Conservation (phyloP, 345 rosid species). For the Atalantia buxifolia region DNA sequence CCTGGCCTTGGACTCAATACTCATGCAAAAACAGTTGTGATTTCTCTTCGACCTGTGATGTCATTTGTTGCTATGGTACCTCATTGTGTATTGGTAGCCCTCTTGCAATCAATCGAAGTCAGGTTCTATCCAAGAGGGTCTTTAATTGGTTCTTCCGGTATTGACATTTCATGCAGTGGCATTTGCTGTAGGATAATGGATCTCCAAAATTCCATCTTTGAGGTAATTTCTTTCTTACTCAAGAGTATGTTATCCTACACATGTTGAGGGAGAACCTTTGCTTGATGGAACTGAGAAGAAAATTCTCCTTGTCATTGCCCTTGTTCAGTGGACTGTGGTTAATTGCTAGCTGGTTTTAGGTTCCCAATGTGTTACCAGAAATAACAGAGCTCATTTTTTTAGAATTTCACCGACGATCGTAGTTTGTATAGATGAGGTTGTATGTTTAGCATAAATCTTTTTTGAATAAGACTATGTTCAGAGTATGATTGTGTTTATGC, state of each 20-base stretch:
- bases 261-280: background rate
- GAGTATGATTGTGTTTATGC: background rate
- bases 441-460: no score
- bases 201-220: constrained; percentile 67
- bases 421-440: no score
- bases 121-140: constrained; percentile 69
- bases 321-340: background rate
- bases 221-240: constrained; percentile 40
- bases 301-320: background rate
- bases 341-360: background rate
- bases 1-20: constrained; percentile 86
- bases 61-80: constrained; percentile 62
- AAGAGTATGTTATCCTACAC: background rate
- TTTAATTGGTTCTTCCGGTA: constrained; percentile 68
- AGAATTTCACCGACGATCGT: no score
- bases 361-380: background rate
- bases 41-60: constrained; percentile 52
- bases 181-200: constrained; percentile 82
- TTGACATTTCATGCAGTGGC: constrained; percentile 73
- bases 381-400: background rate
- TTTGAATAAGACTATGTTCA: no score
- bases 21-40: constrained; percentile 76
- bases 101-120: constrained; percentile 72
- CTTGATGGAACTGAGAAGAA: background rate
- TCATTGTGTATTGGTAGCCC: constrained; percentile 89